phyloP scores from a whole-genome alignment of 352 stramenopile species.

The Phytophthora sp. region DNA sequence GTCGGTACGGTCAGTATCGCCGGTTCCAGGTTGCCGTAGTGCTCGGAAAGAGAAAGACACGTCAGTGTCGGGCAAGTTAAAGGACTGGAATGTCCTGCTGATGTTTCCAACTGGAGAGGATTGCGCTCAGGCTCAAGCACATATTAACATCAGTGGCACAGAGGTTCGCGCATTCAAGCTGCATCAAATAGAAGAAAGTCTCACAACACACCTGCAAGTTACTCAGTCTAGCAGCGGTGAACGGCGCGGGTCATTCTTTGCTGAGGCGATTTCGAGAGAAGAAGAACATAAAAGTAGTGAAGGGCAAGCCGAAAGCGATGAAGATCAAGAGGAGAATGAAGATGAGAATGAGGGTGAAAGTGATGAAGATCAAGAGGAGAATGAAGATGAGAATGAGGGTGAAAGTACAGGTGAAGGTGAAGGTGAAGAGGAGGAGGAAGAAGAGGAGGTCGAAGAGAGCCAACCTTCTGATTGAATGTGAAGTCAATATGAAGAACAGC shows the following conservation, averaged over 20 bases:
- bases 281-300: slow-evolving; percentile 12
- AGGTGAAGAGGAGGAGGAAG: slow-evolving; percentile 1
- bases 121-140: slow-evolving; percentile 66
- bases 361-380: slow-evolving; percentile 2
- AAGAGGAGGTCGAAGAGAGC: slow-evolving; percentile 3
- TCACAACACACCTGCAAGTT: slow-evolving; percentile 67
- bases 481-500: slow-evolving; percentile 21
- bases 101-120: slow-evolving; percentile 71
- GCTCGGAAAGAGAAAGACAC: slow-evolving; percentile 49
- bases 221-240: slow-evolving; percentile 47
- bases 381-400: slow-evolving; percentile 6
- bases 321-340: slow-evolving; percentile 7
- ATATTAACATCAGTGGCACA: slow-evolving; percentile 73
- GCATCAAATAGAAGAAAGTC: slow-evolving; percentile 73
- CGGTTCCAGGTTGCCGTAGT: slow-evolving; percentile 68
- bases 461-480: slow-evolving; percentile 23
- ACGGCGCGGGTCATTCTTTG: slow-evolving; percentile 34
- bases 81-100: slow-evolving; percentile 67
- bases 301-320: slow-evolving; percentile 1
- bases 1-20: slow-evolving; percentile 57
- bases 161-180: slow-evolving; percentile 85
- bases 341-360: slow-evolving; percentile 1
- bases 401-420: background rate
- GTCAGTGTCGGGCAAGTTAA: slow-evolving; percentile 22
- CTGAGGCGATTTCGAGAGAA: background rate